phyloP scores from a whole-genome alignment of 208 protist species.

The Trichomonas vaginalis region DNA sequence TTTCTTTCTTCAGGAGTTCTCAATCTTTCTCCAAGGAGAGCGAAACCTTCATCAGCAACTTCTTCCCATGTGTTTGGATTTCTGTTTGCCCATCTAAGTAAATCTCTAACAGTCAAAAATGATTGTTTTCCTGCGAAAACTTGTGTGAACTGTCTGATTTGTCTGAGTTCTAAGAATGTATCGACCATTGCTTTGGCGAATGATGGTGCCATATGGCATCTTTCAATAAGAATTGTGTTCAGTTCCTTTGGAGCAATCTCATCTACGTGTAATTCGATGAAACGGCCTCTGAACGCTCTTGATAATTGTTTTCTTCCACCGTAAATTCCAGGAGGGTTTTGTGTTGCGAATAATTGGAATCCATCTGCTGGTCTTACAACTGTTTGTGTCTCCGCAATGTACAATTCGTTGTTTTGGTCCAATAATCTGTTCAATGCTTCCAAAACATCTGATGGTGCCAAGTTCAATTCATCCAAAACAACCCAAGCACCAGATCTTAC shows the following conservation, averaged over 20 bases:
- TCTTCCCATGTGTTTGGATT: slow-evolving; percentile 61
- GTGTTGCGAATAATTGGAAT: slow-evolving; percentile 98
- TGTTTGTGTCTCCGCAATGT: slow-evolving; percentile 94
- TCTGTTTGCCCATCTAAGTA: slow-evolving; percentile 97
- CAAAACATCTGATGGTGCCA: slow-evolving; percentile 85
- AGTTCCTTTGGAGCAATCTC: slow-evolving; percentile 93
- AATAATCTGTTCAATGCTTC: slow-evolving; percentile 98
- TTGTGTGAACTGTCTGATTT: slow-evolving; percentile 36
- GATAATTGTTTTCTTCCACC: slow-evolving; percentile 95
- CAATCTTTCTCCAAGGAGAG: slow-evolving; percentile 88
- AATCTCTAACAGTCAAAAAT: slow-evolving; percentile 96
- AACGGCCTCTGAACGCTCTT: slow-evolving; percentile 95
- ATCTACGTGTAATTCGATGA: slow-evolving; percentile 94
- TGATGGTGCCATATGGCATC: slow-evolving; percentile 49
- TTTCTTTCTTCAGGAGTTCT: slow-evolving; percentile 70
- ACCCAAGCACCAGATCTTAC: slow-evolving; percentile 87
- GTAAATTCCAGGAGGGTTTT: slow-evolving; percentile 92
- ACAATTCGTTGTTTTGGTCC: slow-evolving; percentile 98
- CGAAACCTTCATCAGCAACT: slow-evolving; percentile 84
- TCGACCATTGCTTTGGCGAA: slow-evolving; percentile 29
- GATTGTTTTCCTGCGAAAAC: slow-evolving; percentile 92
- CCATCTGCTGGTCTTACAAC: slow-evolving; percentile 79
- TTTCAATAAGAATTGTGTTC: slow-evolving; percentile 71
- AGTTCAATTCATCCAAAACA: slow-evolving; percentile 98
- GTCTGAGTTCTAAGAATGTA: slow-evolving; percentile 79